Percentiles rank a stretch among this genome's conserved stretches.
Evolutionary conservation across 345 rosid genomes (phyloP).

Genomic region (Rhodamnia rubescens): DNA sequence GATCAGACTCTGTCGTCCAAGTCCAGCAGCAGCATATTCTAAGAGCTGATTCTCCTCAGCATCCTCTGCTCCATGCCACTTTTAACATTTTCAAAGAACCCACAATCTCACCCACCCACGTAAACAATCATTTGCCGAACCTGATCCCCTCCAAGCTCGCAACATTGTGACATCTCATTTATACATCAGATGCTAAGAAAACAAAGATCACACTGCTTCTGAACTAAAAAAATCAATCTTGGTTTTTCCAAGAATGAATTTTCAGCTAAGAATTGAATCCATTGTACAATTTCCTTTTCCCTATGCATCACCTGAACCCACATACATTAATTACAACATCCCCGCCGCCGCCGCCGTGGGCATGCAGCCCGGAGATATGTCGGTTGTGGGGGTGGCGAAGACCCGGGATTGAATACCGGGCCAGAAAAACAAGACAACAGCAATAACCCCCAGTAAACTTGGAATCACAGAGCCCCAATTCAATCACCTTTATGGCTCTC

Average conservation of each 20-base stretch:
- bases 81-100: neutral
- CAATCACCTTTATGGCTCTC: neutral
- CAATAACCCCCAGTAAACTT: neutral
- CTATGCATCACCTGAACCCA: neutral
- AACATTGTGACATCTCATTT: neutral
- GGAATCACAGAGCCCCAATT: neutral
- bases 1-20: neutral
- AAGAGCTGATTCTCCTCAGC: neutral
- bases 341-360: fast-evolving
- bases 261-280: neutral
- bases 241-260: neutral
- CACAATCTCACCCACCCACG: neutral
- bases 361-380: neutral
- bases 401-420: neutral
- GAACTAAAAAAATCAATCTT: neutral
- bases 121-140: neutral
- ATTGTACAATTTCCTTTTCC: neutral
- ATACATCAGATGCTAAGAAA: neutral
- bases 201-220: neutral
- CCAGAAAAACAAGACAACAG: neutral
- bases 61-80: neutral
- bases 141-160: neutral
- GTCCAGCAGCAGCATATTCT: neutral
- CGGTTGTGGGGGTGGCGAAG: neutral
- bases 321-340: neutral